Evolutionary conservation across 1,284 basidiomycete species (phyloP).

Genomic region (Schizophyllum commune): DNA sequence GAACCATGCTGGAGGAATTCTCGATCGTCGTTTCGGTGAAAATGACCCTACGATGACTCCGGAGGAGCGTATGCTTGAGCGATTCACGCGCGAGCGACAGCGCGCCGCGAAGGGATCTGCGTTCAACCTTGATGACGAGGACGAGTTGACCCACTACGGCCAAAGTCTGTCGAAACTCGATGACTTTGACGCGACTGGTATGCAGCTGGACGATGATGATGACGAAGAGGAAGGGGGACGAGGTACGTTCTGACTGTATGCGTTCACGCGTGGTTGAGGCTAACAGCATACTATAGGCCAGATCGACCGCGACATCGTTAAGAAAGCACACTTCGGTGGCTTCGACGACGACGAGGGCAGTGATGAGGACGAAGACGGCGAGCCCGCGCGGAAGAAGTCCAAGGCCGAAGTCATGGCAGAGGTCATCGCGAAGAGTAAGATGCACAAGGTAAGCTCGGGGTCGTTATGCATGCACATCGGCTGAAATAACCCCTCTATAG

Average conservation of each 20-base stretch:
- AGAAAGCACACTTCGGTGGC: constrained; percentile 77
- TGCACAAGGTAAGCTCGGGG: constrained; percentile 65
- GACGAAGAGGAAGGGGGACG: constrained; percentile 51
- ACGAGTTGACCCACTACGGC: constrained; percentile 91
- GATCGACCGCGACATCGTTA: constrained; percentile 61
- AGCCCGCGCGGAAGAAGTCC: constrained; percentile 79
- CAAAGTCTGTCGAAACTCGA: constrained; percentile 80
- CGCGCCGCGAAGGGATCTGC: constrained; percentile 69
- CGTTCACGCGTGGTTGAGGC: neutral
- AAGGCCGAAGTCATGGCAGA: constrained; percentile 98
- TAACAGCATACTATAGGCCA: constrained; percentile 37
- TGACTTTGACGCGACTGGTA: constrained; percentile 78
- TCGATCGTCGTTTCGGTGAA: constrained; percentile 96
- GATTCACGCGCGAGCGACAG: constrained; percentile 89
- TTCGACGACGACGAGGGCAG: constrained; percentile 66
- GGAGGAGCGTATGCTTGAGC: constrained; percentile 96
- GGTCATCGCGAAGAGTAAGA: constrained; percentile 96
- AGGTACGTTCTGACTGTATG: constrained; percentile 17
- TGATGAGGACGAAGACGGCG: constrained; percentile 36
- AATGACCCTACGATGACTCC: constrained; percentile 84
- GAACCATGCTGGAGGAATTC: constrained; percentile 78
- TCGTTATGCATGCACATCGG: neutral
- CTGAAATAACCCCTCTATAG: constrained; percentile 30
- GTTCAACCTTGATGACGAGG: constrained; percentile 90
- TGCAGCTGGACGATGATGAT: constrained; percentile 67